A percentile compares a stretch with the other conserved stretches of the same genome.
Evolutionary conservation across 257 asterid genomes (phyloP).

Genomic region (Mitragyna speciosa): DNA sequence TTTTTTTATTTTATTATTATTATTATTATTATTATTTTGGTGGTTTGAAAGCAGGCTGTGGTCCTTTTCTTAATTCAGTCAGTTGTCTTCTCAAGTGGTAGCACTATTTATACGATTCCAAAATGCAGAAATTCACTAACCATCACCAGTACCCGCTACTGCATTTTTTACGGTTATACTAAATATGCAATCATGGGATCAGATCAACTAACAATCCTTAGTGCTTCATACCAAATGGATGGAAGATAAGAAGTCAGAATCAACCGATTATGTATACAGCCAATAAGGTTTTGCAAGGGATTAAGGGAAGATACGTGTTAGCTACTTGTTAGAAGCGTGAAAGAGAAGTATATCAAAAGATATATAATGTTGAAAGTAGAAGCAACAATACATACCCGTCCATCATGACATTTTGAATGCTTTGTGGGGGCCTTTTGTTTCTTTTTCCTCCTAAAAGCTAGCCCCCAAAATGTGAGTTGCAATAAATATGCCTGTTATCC

Average conservation of each 20-base stretch:
- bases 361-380: conserved; percentile 48
- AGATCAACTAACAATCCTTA: neutral
- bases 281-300: conserved; percentile 6
- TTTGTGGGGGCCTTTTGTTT: conserved; percentile 11
- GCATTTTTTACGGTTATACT: neutral
- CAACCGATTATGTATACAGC: neutral
- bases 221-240: conserved; percentile 36
- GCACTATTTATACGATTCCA: neutral
- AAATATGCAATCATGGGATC: conserved; percentile 4
- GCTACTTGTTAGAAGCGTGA: conserved; percentile 21
- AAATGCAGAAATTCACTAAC: conserved; percentile 8
- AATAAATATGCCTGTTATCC: neutral
- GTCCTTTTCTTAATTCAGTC: neutral
- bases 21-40: too few relatives aligned
- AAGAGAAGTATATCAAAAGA: conserved; percentile 47
- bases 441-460: neutral
- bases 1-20: too few relatives aligned
- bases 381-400: conserved; percentile 11
- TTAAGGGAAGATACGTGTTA: conserved; percentile 5
- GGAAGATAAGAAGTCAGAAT: conserved; percentile 42
- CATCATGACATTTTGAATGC: conserved; percentile 19
- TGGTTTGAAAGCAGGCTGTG: neutral
- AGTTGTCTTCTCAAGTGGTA: neutral
- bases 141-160: conserved; percentile 15
- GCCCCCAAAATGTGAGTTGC: neutral